phyloP scores from a whole-genome alignment of 441 rosid species.

The Mallotus repandus region DNA sequence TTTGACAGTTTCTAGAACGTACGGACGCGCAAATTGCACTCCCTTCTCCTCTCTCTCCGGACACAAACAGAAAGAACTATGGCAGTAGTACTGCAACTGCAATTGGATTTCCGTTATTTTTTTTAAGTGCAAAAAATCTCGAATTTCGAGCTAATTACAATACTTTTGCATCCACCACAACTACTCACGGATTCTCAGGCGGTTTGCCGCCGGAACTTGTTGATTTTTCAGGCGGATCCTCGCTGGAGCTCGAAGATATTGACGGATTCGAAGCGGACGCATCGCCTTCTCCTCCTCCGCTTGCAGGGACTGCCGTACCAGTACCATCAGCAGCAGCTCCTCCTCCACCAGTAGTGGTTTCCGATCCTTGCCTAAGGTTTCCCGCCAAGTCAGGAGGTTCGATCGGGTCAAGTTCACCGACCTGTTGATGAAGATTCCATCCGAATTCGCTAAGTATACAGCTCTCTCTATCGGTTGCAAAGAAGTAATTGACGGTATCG shows the following conservation, averaged over 20 bases:
- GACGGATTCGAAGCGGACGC: slow-evolving; percentile 59
- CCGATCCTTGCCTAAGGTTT: slow-evolving; percentile 21
- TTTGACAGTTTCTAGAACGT: slow-evolving; percentile 29
- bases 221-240: slow-evolving; percentile 70
- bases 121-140: slow-evolving; percentile 15
- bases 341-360: slow-evolving; percentile 6
- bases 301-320: slow-evolving; percentile 16
- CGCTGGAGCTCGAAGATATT: slow-evolving; percentile 75
- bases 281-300: slow-evolving; percentile 28
- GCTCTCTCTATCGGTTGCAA: slow-evolving; percentile 41
- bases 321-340: not conserved
- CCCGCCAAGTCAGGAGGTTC: slow-evolving; percentile 29
- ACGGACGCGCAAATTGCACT: slow-evolving; percentile 41
- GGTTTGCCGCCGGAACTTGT: slow-evolving; percentile 62
- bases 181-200: slow-evolving; percentile 90
- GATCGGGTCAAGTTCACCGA: slow-evolving; percentile 23
- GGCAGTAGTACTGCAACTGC: not conserved
- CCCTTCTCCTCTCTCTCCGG: slow-evolving; percentile 5
- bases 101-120: not conserved
- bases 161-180: slow-evolving; percentile 14
- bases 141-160: slow-evolving; percentile 23
- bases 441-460: slow-evolving; percentile 57
- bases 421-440: slow-evolving; percentile 45
- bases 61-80: not conserved
- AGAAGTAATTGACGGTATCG: slow-evolving; percentile 44